Conservation (phyloP, 805 yeast species). For the Starmerella gropengiesseri region DNA sequence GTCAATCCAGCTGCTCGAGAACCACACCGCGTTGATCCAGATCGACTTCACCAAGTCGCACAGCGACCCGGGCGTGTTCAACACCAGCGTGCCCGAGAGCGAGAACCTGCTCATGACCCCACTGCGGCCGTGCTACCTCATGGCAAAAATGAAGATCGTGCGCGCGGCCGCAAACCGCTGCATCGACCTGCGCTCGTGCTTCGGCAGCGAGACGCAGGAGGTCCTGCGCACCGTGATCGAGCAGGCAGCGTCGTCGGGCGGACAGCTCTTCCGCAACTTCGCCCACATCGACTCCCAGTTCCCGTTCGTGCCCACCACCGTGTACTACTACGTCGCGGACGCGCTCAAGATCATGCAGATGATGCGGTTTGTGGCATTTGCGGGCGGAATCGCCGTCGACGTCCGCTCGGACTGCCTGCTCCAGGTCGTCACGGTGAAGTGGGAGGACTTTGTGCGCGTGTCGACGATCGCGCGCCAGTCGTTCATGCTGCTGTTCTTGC, state of each 20-base stretch:
- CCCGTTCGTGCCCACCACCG: constrained; percentile 14
- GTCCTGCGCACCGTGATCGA: constrained; percentile 4
- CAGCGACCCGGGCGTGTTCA: not conserved
- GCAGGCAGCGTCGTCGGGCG: constrained; percentile 11
- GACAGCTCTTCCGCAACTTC: constrained; percentile 16
- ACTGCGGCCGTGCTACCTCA: constrained; percentile 7
- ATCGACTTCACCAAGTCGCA: constrained; percentile 5
- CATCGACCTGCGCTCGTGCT: constrained; percentile 4
- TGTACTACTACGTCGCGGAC: constrained; percentile 16
- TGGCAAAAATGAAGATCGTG: constrained; percentile 10
- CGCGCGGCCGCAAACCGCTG: constrained; percentile 9
- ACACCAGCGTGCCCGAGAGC: not conserved
- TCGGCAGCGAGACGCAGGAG: not conserved
- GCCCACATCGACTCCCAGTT: constrained; percentile 8
- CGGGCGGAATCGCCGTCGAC: constrained; percentile 22
- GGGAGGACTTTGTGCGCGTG: constrained; percentile 28
- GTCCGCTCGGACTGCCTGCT: constrained; percentile 25
- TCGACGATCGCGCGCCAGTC: constrained; percentile 37
- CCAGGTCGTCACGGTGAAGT: constrained; percentile 22
- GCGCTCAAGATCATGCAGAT: constrained; percentile 17
- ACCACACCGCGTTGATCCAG: constrained; percentile 5
- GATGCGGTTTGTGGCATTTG: constrained; percentile 21
- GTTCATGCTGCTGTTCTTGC: constrained; percentile 38
- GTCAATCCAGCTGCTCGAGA: constrained; percentile 4
- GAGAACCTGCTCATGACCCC: constrained; percentile 12